phyloP scores from a whole-genome alignment of 208 protist species.

The Leptomonas pyrrhocoris region DNA sequence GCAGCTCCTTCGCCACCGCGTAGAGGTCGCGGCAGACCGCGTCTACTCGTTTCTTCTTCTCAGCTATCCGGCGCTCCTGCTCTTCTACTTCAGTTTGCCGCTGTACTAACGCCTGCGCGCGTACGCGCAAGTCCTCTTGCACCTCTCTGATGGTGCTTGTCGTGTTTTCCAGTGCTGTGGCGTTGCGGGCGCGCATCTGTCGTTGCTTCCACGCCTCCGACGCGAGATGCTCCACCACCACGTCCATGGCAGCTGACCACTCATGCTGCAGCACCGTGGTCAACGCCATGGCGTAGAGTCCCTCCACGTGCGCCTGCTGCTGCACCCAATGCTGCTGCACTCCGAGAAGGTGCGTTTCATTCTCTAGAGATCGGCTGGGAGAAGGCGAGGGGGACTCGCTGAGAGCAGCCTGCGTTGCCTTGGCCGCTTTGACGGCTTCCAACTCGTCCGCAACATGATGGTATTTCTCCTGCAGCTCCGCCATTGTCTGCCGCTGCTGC shows the following conservation, averaged over 20 bases:
- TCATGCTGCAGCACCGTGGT: slow-evolving; percentile 19
- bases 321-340: slow-evolving; percentile 17
- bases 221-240: not conserved
- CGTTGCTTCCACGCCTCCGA: slow-evolving; percentile 32
- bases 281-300: slow-evolving; percentile 23
- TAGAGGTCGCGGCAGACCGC: slow-evolving; percentile 37
- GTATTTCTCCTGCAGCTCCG: not conserved
- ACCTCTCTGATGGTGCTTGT: slow-evolving; percentile 57
- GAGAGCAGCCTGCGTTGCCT: not conserved
- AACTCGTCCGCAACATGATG: slow-evolving; percentile 1
- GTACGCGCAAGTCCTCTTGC: slow-evolving; percentile 43
- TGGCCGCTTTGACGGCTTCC: not conserved
- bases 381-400: not conserved
- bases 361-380: not conserved
- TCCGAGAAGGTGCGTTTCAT: not conserved
- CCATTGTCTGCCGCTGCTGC: slow-evolving; percentile 16
- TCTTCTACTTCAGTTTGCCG: slow-evolving; percentile 22
- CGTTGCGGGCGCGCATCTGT: slow-evolving; percentile 39
- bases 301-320: slow-evolving; percentile 17
- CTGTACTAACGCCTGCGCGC: slow-evolving; percentile 24
- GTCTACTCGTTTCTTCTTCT: slow-evolving; percentile 19
- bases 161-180: slow-evolving; percentile 52
- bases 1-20: slow-evolving; percentile 37
- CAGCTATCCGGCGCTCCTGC: slow-evolving; percentile 22
- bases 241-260: slow-evolving; percentile 2